Conservation (phyloP, 2,329 filamentous ascomycete genomes). For the Cladosporium austrohemisphaericum region DNA sequence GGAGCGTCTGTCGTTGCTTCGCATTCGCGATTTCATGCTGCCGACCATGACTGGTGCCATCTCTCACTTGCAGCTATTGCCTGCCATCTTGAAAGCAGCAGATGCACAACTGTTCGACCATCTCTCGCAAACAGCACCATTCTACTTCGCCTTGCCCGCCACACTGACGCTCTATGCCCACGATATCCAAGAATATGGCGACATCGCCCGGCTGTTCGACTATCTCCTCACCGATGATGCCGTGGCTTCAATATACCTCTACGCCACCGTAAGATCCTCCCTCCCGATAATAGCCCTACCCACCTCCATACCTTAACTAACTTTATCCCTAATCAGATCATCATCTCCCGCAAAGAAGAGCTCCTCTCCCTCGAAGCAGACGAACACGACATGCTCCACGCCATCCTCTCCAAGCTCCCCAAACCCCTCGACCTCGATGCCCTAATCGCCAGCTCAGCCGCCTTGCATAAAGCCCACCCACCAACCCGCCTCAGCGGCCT, state of each 20-base stretch:
- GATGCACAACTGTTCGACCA: conserved; percentile 71
- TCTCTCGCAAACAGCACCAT: conserved; percentile 59
- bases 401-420: conserved; percentile 81
- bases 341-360: conserved; percentile 74
- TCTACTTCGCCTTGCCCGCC: conserved; percentile 80
- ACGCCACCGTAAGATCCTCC: conserved; percentile 56
- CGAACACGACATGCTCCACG: conserved; percentile 90
- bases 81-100: conserved; percentile 69
- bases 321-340: conserved; percentile 52
- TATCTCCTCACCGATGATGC: conserved; percentile 82
- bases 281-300: not conserved
- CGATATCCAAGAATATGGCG: conserved; percentile 83
- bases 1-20: conserved; percentile 77
- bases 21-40: conserved; percentile 97
- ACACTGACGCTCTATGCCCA: conserved; percentile 96
- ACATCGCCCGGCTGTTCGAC: conserved; percentile 89
- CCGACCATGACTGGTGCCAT: conserved; percentile 77
- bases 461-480: conserved; percentile 63
- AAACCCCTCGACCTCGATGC: conserved; percentile 74
- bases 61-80: conserved; percentile 81
- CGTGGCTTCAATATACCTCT: conserved; percentile 86
- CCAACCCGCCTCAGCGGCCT: conserved; percentile 63
- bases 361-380: conserved; percentile 78
- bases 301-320: not conserved
- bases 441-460: conserved; percentile 64